A percentile compares a stretch with the other conserved stretches of the same genome.
Conservation (phyloP, 176 grass and related monocot genomes). For the Thalia dealbata region DNA sequence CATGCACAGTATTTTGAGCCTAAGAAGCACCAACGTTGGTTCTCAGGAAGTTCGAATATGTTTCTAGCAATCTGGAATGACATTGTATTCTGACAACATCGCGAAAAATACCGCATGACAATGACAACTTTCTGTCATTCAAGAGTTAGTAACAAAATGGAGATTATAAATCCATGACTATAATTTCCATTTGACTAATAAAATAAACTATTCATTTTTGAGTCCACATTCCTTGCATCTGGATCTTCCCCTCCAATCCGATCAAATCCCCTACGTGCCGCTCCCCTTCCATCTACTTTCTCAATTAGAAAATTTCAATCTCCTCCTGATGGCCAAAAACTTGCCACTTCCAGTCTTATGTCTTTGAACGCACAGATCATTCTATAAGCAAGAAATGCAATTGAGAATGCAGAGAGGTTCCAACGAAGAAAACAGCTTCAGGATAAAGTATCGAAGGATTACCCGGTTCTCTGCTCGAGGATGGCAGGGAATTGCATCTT, state of each 20-base stretch:
- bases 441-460: not conserved
- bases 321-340: not conserved
- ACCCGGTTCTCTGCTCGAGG: constrained; percentile 63
- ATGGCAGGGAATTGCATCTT: constrained; percentile 82
- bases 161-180: not conserved
- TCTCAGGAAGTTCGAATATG: not conserved
- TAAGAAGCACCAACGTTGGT: not conserved
- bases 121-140: not conserved
- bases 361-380: not conserved
- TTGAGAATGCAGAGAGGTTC: not conserved
- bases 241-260: not conserved
- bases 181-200: not conserved
- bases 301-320: not conserved
- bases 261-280: not conserved
- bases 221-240: not conserved
- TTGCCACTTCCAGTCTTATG: not conserved
- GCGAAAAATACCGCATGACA: not conserved
- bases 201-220: not conserved
- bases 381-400: not conserved
- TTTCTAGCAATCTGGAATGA: not conserved
- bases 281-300: not conserved
- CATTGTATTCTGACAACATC: not conserved
- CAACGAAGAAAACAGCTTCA: not conserved
- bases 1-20: not conserved
- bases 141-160: not conserved